phyloP scores from a whole-genome alignment of 2,329 filamentous ascomycete species.

The Biscogniauxia mediterranea region DNA sequence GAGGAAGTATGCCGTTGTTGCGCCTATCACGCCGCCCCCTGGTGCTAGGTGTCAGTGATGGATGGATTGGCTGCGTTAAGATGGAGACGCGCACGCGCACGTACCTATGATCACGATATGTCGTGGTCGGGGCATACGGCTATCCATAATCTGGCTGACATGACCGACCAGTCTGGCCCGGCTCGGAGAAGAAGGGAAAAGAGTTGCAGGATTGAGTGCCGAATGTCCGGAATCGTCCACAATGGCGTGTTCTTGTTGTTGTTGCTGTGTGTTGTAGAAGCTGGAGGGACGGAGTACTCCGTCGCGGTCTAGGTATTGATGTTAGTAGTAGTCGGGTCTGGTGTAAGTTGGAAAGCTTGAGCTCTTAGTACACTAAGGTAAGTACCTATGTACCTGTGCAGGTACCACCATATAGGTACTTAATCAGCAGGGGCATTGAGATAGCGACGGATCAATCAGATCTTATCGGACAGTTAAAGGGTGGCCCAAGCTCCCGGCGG shows the following conservation, averaged over 20 bases:
- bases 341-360: too few species aligned
- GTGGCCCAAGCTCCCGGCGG: neutral
- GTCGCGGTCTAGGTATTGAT: too few species aligned
- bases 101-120: constrained; percentile 35
- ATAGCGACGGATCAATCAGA: constrained; percentile 9
- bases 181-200: neutral
- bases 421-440: constrained; percentile 3
- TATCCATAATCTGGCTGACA: constrained; percentile 30
- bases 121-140: constrained; percentile 31
- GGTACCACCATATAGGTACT: too few species aligned
- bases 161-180: constrained; percentile 20
- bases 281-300: too few species aligned
- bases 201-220: neutral
- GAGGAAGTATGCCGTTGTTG: constrained; percentile 86
- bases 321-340: too few species aligned
- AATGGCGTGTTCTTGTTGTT: too few species aligned
- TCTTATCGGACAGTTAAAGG: constrained; percentile 4
- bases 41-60: constrained; percentile 9
- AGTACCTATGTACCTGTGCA: too few species aligned
- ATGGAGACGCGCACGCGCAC: constrained; percentile 2
- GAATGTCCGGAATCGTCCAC: neutral
- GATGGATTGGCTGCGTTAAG: neutral
- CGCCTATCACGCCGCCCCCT: constrained; percentile 93
- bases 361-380: too few species aligned
- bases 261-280: too few species aligned